Evolutionary conservation across 75 land plant species (phyloP), one percentile per base, ranked within the genome.

Genomic region (Pseudotsuga menziesii): DNA sequence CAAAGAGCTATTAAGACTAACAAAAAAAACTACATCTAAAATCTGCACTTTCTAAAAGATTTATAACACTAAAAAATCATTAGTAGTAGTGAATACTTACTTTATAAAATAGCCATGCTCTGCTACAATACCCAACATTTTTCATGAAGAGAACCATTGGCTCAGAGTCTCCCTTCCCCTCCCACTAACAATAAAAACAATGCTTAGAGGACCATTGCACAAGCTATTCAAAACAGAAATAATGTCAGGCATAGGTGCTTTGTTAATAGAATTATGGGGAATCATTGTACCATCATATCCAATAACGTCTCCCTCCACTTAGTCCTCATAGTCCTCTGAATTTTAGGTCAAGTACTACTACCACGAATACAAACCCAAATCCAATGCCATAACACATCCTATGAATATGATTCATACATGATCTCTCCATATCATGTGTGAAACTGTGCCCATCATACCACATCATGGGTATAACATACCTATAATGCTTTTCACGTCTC

Each of bases 241-340:
- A 23, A 78, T 56, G 0, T 78, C 74, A 9, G 48, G 79, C 35
- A 55, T 52, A 5, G 75, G 80, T 27, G 76, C 73, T 23, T 67
- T 67, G 1, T 78, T 67, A 19, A 78, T 58, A 16, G 74, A 78
- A n/a, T 61, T 67, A 0, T 67, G 79, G 79, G 79, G 76, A 0
- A 78, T 69, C 79, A 78, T 67, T 22, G 74, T 78, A 17, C 75
- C 79, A 78, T 77, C 78, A 64, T 77, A 77, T 78, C 79, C 14
- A 61, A 48, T 25, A 78, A 41, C 5, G 67, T 78, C 16, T 13
- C 79, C 0, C 56, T 75, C 0, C 76, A 27, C 0, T 19, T 64
- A 55, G 74, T 78, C 29, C 74, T 44, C 54, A 1, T 75, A 78
- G 76, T 75, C 54, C 67, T 2, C 74, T 55, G 22, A 78, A 78